These are phyloP conservation scores for Azolla pinnata DNA, from an alignment of 75 land plant genomes.

Conservation along the genomic window DNA sequence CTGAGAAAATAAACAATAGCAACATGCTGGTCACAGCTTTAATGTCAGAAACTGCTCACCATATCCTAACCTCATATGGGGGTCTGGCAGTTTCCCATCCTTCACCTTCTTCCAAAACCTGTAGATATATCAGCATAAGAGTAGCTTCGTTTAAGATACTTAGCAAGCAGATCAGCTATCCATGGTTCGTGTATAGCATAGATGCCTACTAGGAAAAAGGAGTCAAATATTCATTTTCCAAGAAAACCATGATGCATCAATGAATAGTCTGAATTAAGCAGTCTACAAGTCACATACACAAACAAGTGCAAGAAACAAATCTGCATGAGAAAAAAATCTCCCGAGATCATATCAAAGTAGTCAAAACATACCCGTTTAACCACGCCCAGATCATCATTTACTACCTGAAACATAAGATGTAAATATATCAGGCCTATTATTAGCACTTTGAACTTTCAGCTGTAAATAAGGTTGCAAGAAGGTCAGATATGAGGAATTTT, in stretches of 20 bases:
- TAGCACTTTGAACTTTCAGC: too few relatives aligned
- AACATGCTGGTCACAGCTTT: too few relatives aligned
- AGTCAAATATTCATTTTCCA: too few relatives aligned
- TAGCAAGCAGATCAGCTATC: too few relatives aligned
- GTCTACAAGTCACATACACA: background rate
- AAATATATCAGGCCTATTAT: background rate
- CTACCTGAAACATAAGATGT: conserved; percentile 41
- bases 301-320: too few relatives aligned
- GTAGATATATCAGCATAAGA: background rate
- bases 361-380: conserved; percentile 51
- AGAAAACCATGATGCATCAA: background rate
- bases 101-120: conserved; percentile 69
- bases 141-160: too few relatives aligned
- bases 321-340: background rate
- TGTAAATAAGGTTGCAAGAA: background rate
- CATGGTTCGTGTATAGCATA: too few relatives aligned
- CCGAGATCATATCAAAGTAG: background rate
- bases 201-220: too few relatives aligned
- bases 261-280: background rate
- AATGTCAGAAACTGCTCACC: too few relatives aligned
- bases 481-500: background rate
- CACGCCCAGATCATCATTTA: conserved; percentile 76
- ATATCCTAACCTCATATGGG: conserved; percentile 87
- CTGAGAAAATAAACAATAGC: too few relatives aligned
- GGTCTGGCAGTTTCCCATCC: conserved; percentile 94